A percentile compares a stretch with the other conserved stretches of the same genome.
Evolutionary conservation across 805 yeast genomes (phyloP).

Genomic region (Jamesozyma gamospora): DNA sequence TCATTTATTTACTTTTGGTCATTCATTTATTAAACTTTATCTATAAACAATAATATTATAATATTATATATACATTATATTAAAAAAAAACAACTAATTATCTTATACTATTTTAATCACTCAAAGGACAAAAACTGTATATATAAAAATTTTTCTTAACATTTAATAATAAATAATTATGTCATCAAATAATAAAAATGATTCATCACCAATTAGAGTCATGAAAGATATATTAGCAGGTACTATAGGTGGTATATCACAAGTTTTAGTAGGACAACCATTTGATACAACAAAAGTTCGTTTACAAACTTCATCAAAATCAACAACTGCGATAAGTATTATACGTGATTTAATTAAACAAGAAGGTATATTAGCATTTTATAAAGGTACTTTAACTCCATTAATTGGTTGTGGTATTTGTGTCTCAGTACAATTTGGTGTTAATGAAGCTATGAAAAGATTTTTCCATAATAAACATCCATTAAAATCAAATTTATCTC

Average conservation of each 20-base stretch:
- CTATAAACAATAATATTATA: too few relatives aligned
- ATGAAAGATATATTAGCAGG: conserved; percentile 80
- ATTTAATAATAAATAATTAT: too few relatives aligned
- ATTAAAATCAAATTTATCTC: conserved; percentile 34
- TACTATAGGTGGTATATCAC: conserved; percentile 91
- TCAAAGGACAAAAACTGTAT: too few relatives aligned
- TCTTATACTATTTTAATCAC: too few relatives aligned
- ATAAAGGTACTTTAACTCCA: conserved; percentile 91
- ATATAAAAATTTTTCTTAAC: too few relatives aligned
- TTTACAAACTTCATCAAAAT: conserved; percentile 76
- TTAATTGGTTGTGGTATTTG: conserved; percentile 95
- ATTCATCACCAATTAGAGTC: conserved; percentile 7
- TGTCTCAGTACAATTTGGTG: conserved; percentile 92
- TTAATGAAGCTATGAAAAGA: conserved; percentile 89
- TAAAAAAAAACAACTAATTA: too few relatives aligned
- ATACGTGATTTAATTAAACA: conserved; percentile 56
- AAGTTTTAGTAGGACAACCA: conserved; percentile 92
- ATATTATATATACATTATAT: too few relatives aligned
- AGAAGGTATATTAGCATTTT: conserved; percentile 82
- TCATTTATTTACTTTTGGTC: too few relatives aligned
- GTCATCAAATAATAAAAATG: neutral
- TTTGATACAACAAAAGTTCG: conserved; percentile 93
- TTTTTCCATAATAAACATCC: conserved; percentile 33
- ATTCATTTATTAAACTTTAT: too few relatives aligned
- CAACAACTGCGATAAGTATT: conserved; percentile 63